Conservation (phyloP, 495 filamentous ascomycete species). For the Neurospora discreta region DNA sequence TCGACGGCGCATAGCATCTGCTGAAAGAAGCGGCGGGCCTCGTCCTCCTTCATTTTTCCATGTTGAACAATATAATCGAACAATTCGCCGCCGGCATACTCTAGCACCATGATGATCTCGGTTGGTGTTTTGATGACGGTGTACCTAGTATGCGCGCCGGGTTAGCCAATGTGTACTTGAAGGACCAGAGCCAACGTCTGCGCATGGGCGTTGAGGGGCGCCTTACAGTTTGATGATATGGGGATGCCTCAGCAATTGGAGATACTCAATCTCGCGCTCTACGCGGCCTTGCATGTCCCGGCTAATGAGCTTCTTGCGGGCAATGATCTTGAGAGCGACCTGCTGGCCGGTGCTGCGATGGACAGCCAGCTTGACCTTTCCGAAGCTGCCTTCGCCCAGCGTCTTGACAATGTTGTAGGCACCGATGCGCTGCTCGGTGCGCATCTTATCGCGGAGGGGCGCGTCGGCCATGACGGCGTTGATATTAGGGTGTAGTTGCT, state of each 20-base stretch:
- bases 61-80: conserved; percentile 95
- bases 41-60: conserved; percentile 78
- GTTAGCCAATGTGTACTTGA: conserved; percentile 2
- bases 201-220: not conserved
- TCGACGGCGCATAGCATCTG: conserved; percentile 99
- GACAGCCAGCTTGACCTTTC: conserved; percentile 93
- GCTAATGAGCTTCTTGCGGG: conserved; percentile 85
- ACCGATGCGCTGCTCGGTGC: conserved; percentile 68
- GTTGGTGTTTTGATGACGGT: conserved; percentile 88
- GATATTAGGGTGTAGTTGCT: conserved; percentile 10
- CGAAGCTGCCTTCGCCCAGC: conserved; percentile 91
- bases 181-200: not conserved
- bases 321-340: conserved; percentile 95
- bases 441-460: conserved; percentile 32
- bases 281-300: conserved; percentile 95
- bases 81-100: conserved; percentile 91
- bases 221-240: conserved; percentile 97
- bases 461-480: conserved; percentile 19
- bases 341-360: conserved; percentile 85
- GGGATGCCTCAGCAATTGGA: conserved; percentile 88
- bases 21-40: conserved; percentile 93
- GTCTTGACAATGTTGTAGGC: conserved; percentile 85
- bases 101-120: conserved; percentile 98
- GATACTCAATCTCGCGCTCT: conserved; percentile 94
- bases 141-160: conserved; percentile 43